Conservation (phyloP, 169 alveolate species). For the Neospora caninum region DNA sequence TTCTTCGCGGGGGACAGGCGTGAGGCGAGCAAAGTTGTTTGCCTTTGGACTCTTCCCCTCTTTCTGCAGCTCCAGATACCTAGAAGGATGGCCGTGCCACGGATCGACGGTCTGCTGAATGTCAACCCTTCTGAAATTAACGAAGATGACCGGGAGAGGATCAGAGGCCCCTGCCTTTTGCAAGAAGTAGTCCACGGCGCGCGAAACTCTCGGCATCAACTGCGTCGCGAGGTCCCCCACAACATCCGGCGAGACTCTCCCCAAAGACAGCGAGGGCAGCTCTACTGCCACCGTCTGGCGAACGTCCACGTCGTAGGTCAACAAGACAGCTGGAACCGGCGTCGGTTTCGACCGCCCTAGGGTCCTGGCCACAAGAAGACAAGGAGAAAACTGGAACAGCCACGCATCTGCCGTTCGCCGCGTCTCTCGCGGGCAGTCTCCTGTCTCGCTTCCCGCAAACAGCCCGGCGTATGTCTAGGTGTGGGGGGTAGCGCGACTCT, state of each 20-base stretch:
- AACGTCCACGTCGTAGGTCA: conserved; percentile 12
- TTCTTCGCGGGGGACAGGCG: not conserved
- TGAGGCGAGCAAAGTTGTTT: not conserved
- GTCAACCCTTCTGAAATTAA: not conserved
- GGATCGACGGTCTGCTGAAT: not conserved
- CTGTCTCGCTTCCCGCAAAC: no score
- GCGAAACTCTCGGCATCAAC: not conserved
- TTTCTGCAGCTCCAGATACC: not conserved
- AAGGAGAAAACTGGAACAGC: no score
- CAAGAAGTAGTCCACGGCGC: not conserved
- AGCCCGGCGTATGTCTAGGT: no score
- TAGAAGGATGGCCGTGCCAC: not conserved
- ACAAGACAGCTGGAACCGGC: not conserved
- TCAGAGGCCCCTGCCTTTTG: not conserved
- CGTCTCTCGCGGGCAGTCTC: no score
- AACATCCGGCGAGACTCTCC: not conserved
- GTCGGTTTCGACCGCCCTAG: not conserved
- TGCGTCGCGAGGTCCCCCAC: not conserved
- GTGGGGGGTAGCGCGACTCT: no score
- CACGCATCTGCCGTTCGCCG: no score
- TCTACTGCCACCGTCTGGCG: not conserved
- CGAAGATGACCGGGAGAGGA: conserved; percentile 5
- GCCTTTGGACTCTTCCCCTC: not conserved
- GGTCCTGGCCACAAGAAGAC: not conserved
- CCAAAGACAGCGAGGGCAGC: not conserved